Conservation (phyloP, 106 monocot genomes). For the Platanthera guangdongensis region DNA sequence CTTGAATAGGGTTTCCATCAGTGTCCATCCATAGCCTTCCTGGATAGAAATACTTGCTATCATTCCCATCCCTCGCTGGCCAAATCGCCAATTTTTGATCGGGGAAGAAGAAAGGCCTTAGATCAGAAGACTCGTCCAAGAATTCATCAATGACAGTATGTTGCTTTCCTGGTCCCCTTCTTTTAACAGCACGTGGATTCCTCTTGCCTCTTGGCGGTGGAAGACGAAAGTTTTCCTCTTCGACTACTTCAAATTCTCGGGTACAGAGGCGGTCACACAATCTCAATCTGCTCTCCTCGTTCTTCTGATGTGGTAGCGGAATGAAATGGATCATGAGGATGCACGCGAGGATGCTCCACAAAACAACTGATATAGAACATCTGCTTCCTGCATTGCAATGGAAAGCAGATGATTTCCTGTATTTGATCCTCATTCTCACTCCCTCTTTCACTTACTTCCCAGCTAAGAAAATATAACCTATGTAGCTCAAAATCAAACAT, state of each 20-base stretch:
- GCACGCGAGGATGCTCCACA: slow-evolving; percentile 53
- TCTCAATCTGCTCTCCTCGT: slow-evolving; percentile 18
- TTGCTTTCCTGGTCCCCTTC: slow-evolving; percentile 61
- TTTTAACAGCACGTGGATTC: slow-evolving; percentile 53
- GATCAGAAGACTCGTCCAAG: slow-evolving; percentile 73
- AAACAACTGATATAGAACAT: slow-evolving; percentile 28
- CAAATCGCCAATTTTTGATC: slow-evolving; percentile 29
- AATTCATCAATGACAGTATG: slow-evolving; percentile 63
- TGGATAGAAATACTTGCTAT: slow-evolving; percentile 59
- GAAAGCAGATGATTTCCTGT: slow-evolving; percentile 70
- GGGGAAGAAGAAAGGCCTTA: slow-evolving; percentile 76
- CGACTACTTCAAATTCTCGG: slow-evolving; percentile 59
- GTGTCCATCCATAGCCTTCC: slow-evolving; percentile 82
- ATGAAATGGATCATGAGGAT: slow-evolving; percentile 53
- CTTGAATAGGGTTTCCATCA: slow-evolving; percentile 89
- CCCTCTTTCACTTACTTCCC: slow-evolving; percentile 41
- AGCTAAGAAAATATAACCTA: slow-evolving; percentile 23
- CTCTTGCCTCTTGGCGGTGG: slow-evolving; percentile 44
- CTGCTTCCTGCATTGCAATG: slow-evolving; percentile 64
- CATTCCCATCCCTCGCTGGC: slow-evolving; percentile 47
- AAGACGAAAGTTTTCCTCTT: slow-evolving; percentile 63
- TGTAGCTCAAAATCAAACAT: slow-evolving; percentile 10
- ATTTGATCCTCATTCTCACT: slow-evolving; percentile 73
- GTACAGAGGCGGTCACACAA: slow-evolving; percentile 19
- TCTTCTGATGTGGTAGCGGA: slow-evolving; percentile 19